A percentile compares a stretch with the other conserved stretches of the same genome.
Evolutionary conservation across 345 rosid genomes (phyloP).

Genomic region (Psidium friedrichsthalianum): DNA sequence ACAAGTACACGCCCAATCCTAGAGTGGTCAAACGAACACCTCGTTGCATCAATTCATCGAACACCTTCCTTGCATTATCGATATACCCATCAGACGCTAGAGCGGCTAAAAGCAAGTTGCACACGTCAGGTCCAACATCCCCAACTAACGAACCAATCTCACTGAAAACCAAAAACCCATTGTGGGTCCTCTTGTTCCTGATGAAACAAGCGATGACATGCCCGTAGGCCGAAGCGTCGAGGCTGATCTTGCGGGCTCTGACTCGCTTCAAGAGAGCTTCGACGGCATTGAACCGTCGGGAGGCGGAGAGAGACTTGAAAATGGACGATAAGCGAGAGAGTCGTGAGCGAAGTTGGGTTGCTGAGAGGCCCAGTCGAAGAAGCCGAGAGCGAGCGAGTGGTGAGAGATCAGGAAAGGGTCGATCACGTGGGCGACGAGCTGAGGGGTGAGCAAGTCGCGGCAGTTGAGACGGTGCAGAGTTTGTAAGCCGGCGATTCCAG

Average conservation of each 20-base stretch:
- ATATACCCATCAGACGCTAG: conserved; percentile 39
- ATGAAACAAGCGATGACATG: conserved; percentile 35
- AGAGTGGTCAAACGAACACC: conserved; percentile 38
- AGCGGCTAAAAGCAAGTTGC: conserved; percentile 64
- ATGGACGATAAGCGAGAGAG: conserved; percentile 55
- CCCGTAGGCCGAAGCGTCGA: conserved; percentile 42
- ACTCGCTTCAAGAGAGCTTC: conserved; percentile 50
- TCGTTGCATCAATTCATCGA: conserved; percentile 46
- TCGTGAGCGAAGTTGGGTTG: conserved; percentile 71
- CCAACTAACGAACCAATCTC: conserved; percentile 19
- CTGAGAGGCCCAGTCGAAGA: conserved; percentile 90
- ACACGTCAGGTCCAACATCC: conserved; percentile 35
- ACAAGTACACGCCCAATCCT: conserved; percentile 66
- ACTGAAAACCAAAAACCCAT: conserved; percentile 47
- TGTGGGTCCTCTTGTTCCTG: conserved; percentile 31
- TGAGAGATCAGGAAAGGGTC: conserved; percentile 61
- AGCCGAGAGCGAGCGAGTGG: conserved; percentile 74
- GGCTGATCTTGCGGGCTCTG: conserved; percentile 30
- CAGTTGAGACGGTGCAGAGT: conserved; percentile 46
- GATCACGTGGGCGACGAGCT: conserved; percentile 63
- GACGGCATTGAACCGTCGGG: conserved; percentile 52
- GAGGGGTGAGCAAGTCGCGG: conserved; percentile 42
- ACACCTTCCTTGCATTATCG: conserved; percentile 42
- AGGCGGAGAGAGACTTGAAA: conserved; percentile 53
- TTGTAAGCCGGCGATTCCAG: too few relatives aligned